A percentile compares a stretch with the other conserved stretches of the same genome.
Conservation (phyloP, 2,329 filamentous ascomycete genomes). For the Pleurostoma richardsiae region DNA sequence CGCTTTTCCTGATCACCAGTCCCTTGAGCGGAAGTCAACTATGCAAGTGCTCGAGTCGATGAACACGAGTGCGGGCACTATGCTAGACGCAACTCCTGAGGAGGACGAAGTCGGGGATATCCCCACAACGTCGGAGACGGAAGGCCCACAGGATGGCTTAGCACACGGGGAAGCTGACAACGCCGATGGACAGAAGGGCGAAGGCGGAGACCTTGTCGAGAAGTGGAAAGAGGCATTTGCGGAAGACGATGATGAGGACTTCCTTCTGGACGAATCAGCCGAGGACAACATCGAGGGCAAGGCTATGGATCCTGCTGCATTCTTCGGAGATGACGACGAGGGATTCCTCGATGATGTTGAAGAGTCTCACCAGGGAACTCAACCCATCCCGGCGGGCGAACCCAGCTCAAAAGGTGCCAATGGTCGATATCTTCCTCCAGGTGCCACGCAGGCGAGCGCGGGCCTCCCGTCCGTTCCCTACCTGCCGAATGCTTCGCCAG, state of each 20-base stretch:
- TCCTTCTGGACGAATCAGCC: constrained; percentile 54
- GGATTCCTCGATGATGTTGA: constrained; percentile 74
- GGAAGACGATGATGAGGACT: constrained; percentile 63
- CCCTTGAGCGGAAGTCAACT: constrained; percentile 65
- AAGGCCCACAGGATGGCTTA: not conserved
- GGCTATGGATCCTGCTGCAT: constrained; percentile 55
- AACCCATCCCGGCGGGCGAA: constrained; percentile 16
- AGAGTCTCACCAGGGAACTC: constrained; percentile 21
- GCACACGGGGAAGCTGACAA: no score
- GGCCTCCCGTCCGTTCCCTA: constrained; percentile 17
- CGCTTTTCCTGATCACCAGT: constrained; percentile 15
- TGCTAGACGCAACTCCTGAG: constrained; percentile 22
- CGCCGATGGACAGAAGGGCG: constrained; percentile 11
- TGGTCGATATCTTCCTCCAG: constrained; percentile 26
- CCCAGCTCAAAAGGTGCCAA: constrained; percentile 18
- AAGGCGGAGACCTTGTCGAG: constrained; percentile 64
- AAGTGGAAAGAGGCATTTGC: constrained; percentile 81
- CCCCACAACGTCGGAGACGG: not conserved
- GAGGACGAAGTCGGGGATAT: constrained; percentile 15
- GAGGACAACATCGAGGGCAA: constrained; percentile 25
- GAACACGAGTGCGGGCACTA: constrained; percentile 20
- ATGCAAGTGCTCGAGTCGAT: constrained; percentile 57
- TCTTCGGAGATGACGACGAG: constrained; percentile 80
- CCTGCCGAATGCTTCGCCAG: constrained; percentile 10
- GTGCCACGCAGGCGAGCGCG: constrained; percentile 14